Base-by-base conservation (phyloP, 148 eudicot genomes). In the Vaccinium darrowii region DNA sequence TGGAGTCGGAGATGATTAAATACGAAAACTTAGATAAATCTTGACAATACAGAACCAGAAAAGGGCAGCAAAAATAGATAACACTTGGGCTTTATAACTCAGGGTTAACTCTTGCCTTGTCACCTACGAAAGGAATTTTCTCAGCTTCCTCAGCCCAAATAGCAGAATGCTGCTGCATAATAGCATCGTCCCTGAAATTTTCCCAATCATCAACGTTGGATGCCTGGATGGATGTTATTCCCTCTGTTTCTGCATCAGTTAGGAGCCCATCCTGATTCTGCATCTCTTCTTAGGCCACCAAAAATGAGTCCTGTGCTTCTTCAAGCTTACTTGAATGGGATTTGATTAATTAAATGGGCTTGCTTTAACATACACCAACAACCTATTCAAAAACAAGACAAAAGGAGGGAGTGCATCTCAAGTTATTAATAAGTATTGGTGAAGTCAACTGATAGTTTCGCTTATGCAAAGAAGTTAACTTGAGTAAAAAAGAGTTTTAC, bases 141-240 rank as follows among this genome's bases (percentile, higher is more conserved):
- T 85, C 90, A 82, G 97, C 92, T 85, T 93, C 95, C 74, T 84
- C 93, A 36, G 92, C 95, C 23, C 73, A 89, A 86, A 94, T 94
- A n/a, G 91, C 92, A 73, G 95, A 90, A 81, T 96, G 98, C 86
- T 96, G 97, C 85, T 91, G 91, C 93, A 94, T 92, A 86, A 92
- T 91, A 27, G 94, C 98, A 80, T 91, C 93, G 60, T 94, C 98
- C 90, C 85, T 93, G 50, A 84, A 86, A 84, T 88, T 91, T 82
- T 84, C 88, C 98, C 98, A 94, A 65, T 93, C 91, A 71, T 87
- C 89, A 69, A 57, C 84, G 49, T 87, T 85, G 75, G 88, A 86
- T 53, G 79, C 75, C 79, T 85, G 63, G 78, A 8, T 52, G 76
- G 90, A 76, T 43, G 82, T 78, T 76, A 76, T 56, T 56, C 84